phyloP scores from a whole-genome alignment of 176 grass and related monocot species.

The Hordeum marinum region DNA sequence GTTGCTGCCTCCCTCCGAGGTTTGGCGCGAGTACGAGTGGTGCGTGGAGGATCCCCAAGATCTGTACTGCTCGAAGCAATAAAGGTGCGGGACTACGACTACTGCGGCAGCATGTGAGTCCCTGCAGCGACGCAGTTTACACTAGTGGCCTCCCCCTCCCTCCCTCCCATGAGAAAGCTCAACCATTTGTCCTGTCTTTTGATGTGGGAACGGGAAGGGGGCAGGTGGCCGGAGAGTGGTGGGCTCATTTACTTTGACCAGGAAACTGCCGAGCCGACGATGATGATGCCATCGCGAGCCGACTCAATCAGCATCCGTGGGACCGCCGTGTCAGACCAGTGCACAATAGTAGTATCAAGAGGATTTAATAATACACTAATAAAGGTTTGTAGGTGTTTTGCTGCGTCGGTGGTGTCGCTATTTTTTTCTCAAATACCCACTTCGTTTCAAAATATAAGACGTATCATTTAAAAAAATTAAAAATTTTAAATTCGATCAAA shows the following conservation, averaged over 20 bases:
- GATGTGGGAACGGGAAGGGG: slow-evolving; percentile 5
- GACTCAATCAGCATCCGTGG: background rate
- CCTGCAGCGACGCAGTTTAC: background rate
- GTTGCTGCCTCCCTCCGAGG: background rate
- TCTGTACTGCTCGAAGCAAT: background rate
- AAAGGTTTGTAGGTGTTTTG: too few relatives aligned
- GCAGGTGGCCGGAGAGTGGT: background rate
- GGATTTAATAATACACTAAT: too few relatives aligned
- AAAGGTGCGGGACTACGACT: background rate
- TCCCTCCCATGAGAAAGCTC: slow-evolving; percentile 5
- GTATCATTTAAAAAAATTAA: too few relatives aligned
- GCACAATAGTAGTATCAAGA: too few relatives aligned
- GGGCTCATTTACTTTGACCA: slow-evolving; percentile 25
- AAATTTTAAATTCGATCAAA: too few relatives aligned
- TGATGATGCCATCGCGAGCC: background rate
- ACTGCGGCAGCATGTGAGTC: slow-evolving; percentile 11
- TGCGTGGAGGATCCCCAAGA: slow-evolving; percentile 7
- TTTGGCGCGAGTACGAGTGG: background rate
- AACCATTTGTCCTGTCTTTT: background rate
- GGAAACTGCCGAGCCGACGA: background rate
- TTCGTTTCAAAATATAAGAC: too few relatives aligned
- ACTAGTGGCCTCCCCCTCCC: background rate
- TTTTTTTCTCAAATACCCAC: too few relatives aligned
- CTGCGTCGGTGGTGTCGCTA: too few relatives aligned
- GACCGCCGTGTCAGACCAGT: too few relatives aligned